Conservation (phyloP, 805 yeast species). For the Yarrowia sp. region DNA sequence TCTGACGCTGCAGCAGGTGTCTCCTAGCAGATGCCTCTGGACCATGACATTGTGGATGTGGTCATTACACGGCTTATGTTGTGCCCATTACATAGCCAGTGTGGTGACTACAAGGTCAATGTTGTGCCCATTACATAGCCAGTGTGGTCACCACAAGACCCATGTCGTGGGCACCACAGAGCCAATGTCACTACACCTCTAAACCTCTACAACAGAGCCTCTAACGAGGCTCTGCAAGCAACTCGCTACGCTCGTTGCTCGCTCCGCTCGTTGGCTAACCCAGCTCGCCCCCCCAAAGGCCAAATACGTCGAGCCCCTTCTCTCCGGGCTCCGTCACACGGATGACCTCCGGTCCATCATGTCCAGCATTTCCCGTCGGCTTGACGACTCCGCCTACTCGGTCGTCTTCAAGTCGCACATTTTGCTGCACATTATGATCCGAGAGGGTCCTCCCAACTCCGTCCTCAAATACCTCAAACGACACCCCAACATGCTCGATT, state of each 20-base stretch:
- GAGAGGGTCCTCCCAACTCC: slow-evolving; percentile 85
- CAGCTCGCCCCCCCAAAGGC: slow-evolving; percentile 96
- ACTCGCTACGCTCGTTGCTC: background rate
- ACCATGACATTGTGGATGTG: too few species aligned
- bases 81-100: too few species aligned
- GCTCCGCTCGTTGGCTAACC: slow-evolving; percentile 24
- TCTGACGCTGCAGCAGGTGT: too few species aligned
- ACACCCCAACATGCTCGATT: slow-evolving; percentile 53
- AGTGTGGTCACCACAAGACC: too few species aligned
- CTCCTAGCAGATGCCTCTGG: too few species aligned
- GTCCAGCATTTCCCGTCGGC: slow-evolving; percentile 57
- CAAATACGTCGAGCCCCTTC: slow-evolving; percentile 90
- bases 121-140: too few species aligned
- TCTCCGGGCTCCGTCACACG: slow-evolving; percentile 57
- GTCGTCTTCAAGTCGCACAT: slow-evolving; percentile 81
- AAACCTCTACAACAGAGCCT: too few species aligned
- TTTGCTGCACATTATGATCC: slow-evolving; percentile 83
- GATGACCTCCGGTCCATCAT: slow-evolving; percentile 68
- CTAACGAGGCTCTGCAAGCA: too few species aligned
- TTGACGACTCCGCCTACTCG: slow-evolving; percentile 86
- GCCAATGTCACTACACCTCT: too few species aligned
- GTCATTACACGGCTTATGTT: too few species aligned
- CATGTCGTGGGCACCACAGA: too few species aligned
- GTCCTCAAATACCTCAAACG: slow-evolving; percentile 59
- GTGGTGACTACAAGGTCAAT: too few species aligned